phyloP scores from a whole-genome alignment of 345 rosid species.

The Limnanthes douglasii region DNA sequence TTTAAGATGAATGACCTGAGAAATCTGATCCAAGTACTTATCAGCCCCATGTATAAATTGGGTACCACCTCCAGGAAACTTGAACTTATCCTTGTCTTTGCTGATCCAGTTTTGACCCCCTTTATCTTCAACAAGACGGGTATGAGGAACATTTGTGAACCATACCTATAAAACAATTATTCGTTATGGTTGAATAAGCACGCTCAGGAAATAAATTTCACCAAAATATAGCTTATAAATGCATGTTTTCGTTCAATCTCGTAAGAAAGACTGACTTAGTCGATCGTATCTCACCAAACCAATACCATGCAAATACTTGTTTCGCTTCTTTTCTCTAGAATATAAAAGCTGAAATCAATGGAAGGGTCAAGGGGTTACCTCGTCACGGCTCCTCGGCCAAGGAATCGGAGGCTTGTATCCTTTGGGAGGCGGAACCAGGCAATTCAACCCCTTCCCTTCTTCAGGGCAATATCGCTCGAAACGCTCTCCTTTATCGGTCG shows the following conservation, averaged over 20 bases:
- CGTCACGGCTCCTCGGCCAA: slow-evolving; percentile 92
- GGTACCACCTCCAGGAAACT: slow-evolving; percentile 96
- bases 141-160: slow-evolving; percentile 83
- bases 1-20: slow-evolving; percentile 31
- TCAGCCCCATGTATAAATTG: slow-evolving; percentile 97
- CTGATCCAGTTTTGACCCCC: slow-evolving; percentile 98
- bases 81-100: slow-evolving; percentile 60
- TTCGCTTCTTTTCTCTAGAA: too few relatives aligned
- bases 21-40: slow-evolving; percentile 73
- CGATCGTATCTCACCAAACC: too few relatives aligned
- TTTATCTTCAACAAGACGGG: slow-evolving; percentile 81
- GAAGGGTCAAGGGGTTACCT: slow-evolving; percentile 54
- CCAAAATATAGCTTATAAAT: too few relatives aligned
- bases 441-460: slow-evolving; percentile 47
- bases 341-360: too few relatives aligned
- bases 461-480: slow-evolving; percentile 92
- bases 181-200: too few relatives aligned
- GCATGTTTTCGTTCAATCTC: too few relatives aligned
- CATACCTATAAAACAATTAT: too few relatives aligned
- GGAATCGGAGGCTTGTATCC: slow-evolving; percentile 68
- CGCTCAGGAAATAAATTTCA: slow-evolving; percentile 4
- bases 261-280: too few relatives aligned
- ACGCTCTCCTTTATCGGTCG: slow-evolving; percentile 58
- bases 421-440: slow-evolving; percentile 77
- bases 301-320: too few relatives aligned